Conservation (phyloP, 1,284 basidiomycete species). For the Moniliophthora roreri region DNA sequence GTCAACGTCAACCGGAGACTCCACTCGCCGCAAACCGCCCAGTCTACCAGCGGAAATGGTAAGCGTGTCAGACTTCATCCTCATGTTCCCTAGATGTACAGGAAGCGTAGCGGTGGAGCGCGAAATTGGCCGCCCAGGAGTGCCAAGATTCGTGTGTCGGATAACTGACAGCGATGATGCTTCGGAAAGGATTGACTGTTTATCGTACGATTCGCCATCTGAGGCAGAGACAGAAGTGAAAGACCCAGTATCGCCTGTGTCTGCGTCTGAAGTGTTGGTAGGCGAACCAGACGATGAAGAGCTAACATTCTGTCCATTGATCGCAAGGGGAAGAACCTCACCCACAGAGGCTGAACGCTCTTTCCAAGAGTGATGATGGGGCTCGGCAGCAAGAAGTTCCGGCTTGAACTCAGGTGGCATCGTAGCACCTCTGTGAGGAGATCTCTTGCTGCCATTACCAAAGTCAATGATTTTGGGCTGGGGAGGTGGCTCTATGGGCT, state of each 20-base stretch:
- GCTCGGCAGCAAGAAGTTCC: background rate
- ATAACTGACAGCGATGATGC: background rate
- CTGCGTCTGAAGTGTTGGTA: conserved; percentile 1
- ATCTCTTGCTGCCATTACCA: background rate
- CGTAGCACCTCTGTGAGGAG: background rate
- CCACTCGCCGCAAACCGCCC: conserved; percentile 16
- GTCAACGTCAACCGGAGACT: conserved; percentile 49
- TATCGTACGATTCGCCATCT: no score
- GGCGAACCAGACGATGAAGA: conserved; percentile 8
- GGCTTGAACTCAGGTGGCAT: conserved; percentile 34
- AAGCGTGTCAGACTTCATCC: conserved; percentile 2
- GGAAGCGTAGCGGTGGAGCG: conserved; percentile 38
- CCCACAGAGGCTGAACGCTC: background rate
- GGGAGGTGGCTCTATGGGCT: conserved; percentile 4
- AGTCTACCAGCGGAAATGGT: background rate
- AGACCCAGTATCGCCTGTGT: conserved; percentile 5
- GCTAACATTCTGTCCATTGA: background rate
- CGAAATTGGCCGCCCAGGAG: conserved; percentile 16
- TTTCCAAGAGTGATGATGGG: background rate
- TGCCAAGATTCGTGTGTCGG: conserved; percentile 6
- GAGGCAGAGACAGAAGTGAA: conserved; percentile 11
- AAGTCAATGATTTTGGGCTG: background rate
- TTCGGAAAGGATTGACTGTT: background rate
- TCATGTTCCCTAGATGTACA: conserved; percentile 9
- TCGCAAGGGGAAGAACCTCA: background rate